A percentile compares a stretch with the other conserved stretches of the same genome.
Evolutionary conservation across 75 land plant species (phyloP).

Genomic region (Cupressus sempervirens): DNA sequence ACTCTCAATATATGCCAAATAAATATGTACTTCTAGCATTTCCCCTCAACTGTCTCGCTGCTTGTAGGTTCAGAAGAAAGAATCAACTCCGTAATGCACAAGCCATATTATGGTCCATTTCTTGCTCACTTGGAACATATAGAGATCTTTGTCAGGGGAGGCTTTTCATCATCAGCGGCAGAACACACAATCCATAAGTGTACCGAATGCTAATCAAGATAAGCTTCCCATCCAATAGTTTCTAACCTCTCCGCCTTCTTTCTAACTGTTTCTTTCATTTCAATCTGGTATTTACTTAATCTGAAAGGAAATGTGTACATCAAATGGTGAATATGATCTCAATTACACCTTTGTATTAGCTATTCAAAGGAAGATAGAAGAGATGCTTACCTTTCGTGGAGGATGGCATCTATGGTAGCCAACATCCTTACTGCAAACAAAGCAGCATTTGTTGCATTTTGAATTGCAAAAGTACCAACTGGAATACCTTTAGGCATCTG

Average conservation of each 20-base stretch:
- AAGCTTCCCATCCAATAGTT: conserved; percentile 65
- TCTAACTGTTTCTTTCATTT: conserved; percentile 56
- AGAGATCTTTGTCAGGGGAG: not conserved
- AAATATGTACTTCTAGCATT: not conserved
- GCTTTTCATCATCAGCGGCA: not conserved
- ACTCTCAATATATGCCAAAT: not conserved
- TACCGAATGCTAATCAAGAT: conserved; percentile 15
- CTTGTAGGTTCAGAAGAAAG: not conserved
- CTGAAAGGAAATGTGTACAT: conserved; percentile 22
- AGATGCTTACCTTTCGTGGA: conserved; percentile 47
- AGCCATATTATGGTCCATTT: not conserved
- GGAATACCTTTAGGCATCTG: conserved; percentile 99
- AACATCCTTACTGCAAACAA: conserved; percentile 78
- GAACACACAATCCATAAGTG: not conserved
- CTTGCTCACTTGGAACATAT: not conserved
- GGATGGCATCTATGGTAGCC: conserved; percentile 32
- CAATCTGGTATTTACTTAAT: conserved; percentile 49
- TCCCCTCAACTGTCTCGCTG: not conserved
- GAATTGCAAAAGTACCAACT: conserved; percentile 90
- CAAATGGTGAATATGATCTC: not conserved
- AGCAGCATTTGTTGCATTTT: conserved; percentile 92
- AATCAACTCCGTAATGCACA: not conserved
- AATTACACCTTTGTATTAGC: not conserved
- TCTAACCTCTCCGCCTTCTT: conserved; percentile 62
- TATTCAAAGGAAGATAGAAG: not conserved